Evolutionary conservation across 2,329 filamentous ascomycete species (phyloP).

Genomic region (Chrysoporthe deuterocubensis): DNA sequence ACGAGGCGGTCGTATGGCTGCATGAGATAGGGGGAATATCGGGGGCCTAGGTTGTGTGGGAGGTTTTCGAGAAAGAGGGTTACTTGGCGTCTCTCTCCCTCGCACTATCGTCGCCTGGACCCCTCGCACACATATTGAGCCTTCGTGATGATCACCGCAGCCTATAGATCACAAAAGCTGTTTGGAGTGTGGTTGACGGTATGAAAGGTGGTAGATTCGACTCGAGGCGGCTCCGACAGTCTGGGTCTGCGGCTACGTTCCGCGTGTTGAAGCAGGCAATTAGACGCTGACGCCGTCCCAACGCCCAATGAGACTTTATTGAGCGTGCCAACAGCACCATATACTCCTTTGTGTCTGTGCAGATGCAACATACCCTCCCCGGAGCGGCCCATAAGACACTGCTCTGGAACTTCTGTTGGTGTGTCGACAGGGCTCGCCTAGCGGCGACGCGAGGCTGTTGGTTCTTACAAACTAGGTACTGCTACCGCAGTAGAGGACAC

Average conservation of each 20-base stretch:
- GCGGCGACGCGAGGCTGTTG: not conserved
- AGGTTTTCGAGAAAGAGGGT: not conserved
- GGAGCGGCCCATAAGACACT: not conserved
- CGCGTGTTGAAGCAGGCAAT: conserved; percentile 14
- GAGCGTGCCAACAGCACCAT: conserved; percentile 1
- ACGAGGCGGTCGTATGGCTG: conserved; percentile 9
- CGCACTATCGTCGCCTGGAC: not conserved
- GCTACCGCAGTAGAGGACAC: not conserved
- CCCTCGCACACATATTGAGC: not conserved
- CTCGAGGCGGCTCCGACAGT: conserved; percentile 8
- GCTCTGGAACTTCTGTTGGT: not conserved
- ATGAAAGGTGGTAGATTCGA: not conserved
- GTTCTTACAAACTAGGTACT: not conserved
- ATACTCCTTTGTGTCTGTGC: not conserved
- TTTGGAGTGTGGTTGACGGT: not conserved
- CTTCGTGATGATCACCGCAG: not conserved
- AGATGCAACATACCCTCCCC: not conserved
- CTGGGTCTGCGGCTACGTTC: conserved; percentile 19
- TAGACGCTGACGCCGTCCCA: not conserved
- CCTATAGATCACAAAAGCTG: not conserved
- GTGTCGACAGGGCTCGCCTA: not conserved
- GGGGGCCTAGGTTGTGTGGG: not conserved
- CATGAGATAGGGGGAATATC: not conserved
- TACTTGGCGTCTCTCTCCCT: not conserved
- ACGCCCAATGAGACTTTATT: conserved; percentile 3